A percentile compares a stretch with the other conserved stretches of the same genome.
These are phyloP conservation scores for Ulmus americana DNA, from an alignment of 331 rosid species.

Conservation along the genomic window DNA sequence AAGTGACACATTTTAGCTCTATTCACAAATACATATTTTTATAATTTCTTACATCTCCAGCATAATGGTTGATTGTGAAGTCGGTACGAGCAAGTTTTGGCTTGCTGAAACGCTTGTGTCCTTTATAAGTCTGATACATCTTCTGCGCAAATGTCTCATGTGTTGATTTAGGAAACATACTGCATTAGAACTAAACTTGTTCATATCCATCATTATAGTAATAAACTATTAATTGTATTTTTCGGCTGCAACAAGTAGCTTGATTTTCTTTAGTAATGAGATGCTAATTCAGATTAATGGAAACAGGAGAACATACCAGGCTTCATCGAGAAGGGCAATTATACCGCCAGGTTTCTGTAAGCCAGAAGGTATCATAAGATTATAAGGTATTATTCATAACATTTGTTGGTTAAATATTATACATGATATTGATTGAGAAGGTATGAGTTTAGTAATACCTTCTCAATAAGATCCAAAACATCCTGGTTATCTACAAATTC, in stretches of 20 bases:
- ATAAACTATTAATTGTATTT: too few species aligned
- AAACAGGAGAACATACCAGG: constrained; percentile 53
- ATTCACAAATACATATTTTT: constrained; percentile 2
- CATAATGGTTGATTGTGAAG: constrained; percentile 74
- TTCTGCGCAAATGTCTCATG: constrained; percentile 88
- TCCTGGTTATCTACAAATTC: too few species aligned
- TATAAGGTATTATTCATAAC: background rate
- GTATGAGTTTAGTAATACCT: constrained; percentile 30
- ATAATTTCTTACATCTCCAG: constrained; percentile 66
- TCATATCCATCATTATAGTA: background rate
- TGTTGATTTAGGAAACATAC: constrained; percentile 86
- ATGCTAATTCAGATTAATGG: constrained; percentile 11
- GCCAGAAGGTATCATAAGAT: constrained; percentile 13
- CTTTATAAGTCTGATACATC: constrained; percentile 81
- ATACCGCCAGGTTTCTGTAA: constrained; percentile 89
- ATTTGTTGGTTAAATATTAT: background rate
- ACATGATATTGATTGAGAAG: too few species aligned
- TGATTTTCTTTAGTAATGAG: background rate
- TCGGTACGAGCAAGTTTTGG: constrained; percentile 74
- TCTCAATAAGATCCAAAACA: constrained; percentile 67
- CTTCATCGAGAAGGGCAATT: constrained; percentile 88
- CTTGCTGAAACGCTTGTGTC: constrained; percentile 71
- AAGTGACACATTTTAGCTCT: background rate
- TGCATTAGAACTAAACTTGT: constrained; percentile 32
- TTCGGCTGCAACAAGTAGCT: too few species aligned